Conservation (phyloP, 768 basidiomycete species). For the Mycena galopus region DNA sequence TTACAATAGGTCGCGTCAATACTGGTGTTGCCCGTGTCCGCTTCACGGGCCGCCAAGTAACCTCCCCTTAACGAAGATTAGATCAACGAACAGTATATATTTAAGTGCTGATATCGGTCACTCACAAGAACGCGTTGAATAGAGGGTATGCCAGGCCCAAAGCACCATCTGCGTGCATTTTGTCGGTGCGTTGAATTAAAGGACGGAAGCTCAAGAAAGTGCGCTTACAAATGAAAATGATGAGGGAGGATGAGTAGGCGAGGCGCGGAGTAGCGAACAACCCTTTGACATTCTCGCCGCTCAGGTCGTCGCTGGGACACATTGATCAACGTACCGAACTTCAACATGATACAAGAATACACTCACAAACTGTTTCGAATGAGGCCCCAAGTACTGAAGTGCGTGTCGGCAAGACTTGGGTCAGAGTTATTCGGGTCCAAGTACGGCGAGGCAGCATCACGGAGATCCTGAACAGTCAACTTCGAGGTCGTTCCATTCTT, state of each 20-base stretch:
- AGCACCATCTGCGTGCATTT: constrained; percentile 51
- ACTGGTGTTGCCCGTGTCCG: not conserved
- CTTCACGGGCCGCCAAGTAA: constrained; percentile 25
- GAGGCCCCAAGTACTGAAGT: constrained; percentile 72
- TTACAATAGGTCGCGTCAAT: constrained; percentile 52
- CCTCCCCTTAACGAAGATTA: constrained; percentile 44
- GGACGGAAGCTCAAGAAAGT: too few relatives aligned
- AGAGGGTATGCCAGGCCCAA: constrained; percentile 74
- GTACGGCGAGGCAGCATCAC: constrained; percentile 36
- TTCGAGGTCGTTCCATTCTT: constrained; percentile 60
- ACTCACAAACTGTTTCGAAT: constrained; percentile 57
- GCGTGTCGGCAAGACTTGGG: constrained; percentile 48
- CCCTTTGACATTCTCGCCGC: constrained; percentile 56
- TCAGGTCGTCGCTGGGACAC: constrained; percentile 33
- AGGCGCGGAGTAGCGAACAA: constrained; percentile 65
- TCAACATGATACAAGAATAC: not conserved
- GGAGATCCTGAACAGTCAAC: constrained; percentile 62
- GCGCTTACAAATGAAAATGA: constrained; percentile 67
- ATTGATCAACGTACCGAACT: not conserved
- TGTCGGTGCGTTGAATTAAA: not conserved
- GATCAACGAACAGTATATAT: not conserved
- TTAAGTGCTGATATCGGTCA: constrained; percentile 30
- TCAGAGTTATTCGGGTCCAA: constrained; percentile 44
- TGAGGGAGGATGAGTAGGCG: constrained; percentile 61
- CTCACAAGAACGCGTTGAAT: constrained; percentile 59